phyloP scores from a whole-genome alignment of 441 rosid genomes.

The Croton setiger region DNA sequence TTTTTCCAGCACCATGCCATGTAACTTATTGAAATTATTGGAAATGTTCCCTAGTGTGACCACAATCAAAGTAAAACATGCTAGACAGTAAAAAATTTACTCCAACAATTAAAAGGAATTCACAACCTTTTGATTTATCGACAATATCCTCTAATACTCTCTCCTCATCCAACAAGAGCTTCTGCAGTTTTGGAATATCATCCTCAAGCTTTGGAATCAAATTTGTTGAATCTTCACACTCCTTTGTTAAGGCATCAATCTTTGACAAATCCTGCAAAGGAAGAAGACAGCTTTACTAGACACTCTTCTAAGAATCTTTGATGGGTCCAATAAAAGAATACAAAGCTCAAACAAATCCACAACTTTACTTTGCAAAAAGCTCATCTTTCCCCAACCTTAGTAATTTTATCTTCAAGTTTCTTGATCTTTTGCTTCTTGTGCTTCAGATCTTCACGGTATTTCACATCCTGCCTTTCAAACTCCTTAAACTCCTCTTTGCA shows the following conservation, averaged over 20 bases:
- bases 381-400: constrained; percentile 50
- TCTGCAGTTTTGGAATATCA: constrained; percentile 67
- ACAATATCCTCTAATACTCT: constrained; percentile 63
- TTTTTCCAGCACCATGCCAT: not conserved
- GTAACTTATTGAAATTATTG: no score
- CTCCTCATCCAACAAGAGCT: constrained; percentile 66
- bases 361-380: constrained; percentile 20
- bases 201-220: constrained; percentile 82
- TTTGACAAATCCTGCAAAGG: constrained; percentile 63
- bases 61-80: not conserved
- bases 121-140: constrained; percentile 73
- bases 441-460: constrained; percentile 84
- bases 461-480: constrained; percentile 94
- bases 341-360: not conserved
- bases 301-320: constrained; percentile 63
- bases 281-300: constrained; percentile 2
- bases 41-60: not conserved
- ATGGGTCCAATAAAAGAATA: constrained; percentile 47
- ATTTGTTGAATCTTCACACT: constrained; percentile 53
- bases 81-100: not conserved
- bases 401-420: constrained; percentile 84
- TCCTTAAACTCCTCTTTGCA: constrained; percentile 93
- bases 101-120: constrained; percentile 1
- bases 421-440: constrained; percentile 93
- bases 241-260: constrained; percentile 61